A percentile compares a stretch with the other conserved stretches of the same genome.
Evolutionary conservation across 2,329 filamentous ascomycete species (phyloP).

Genomic region (Aspergillus sp.): DNA sequence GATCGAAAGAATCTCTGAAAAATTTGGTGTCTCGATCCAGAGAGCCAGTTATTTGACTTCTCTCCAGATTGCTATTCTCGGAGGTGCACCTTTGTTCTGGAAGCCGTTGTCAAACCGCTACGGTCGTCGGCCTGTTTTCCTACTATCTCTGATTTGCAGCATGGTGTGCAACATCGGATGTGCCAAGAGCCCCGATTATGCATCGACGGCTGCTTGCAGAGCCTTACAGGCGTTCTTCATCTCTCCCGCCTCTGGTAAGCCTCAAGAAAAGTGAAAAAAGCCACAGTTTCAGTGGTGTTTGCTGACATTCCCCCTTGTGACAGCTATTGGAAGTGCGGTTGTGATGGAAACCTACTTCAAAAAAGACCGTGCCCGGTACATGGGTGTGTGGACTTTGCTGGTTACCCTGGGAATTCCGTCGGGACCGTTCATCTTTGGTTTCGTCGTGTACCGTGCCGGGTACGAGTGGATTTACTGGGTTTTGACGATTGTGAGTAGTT

Average conservation of each 20-base stretch:
- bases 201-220: conserved; percentile 50
- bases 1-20: conserved; percentile 45
- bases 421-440: conserved; percentile 38
- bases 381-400: conserved; percentile 58
- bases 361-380: conserved; percentile 53
- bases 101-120: conserved; percentile 54
- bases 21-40: conserved; percentile 50
- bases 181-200: conserved; percentile 51
- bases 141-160: conserved; percentile 52
- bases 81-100: conserved; percentile 56
- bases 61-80: conserved; percentile 54
- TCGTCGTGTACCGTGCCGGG: conserved; percentile 52
- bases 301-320: conserved; percentile 2
- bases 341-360: conserved; percentile 60
- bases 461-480: conserved; percentile 62
- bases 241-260: conserved; percentile 46
- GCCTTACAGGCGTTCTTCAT: conserved; percentile 58
- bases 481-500: conserved; percentile 51
- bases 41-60: conserved; percentile 54
- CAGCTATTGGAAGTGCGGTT: conserved; percentile 55
- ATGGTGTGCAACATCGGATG: conserved; percentile 56
- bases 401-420: conserved; percentile 51
- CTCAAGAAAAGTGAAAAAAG: neutral
- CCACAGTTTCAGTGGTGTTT: neutral
- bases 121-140: conserved; percentile 55